These are phyloP conservation scores for Polytrichum formosum DNA, from an alignment of 225 moss, liverwort and hornwort species.

Conservation along the genomic window DNA sequence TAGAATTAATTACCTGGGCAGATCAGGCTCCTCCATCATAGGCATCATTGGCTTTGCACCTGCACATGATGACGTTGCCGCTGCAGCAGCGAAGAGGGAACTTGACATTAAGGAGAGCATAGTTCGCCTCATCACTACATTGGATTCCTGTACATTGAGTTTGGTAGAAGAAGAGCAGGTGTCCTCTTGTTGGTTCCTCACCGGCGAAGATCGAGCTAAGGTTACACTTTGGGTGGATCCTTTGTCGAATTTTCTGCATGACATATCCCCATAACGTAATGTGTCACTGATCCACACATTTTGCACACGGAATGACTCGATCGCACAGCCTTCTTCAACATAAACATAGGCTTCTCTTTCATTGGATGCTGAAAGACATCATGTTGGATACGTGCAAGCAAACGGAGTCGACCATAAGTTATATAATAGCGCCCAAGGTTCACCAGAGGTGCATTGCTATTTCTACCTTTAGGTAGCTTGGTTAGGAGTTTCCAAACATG, in stretches of 20 bases:
- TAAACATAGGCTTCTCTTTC: no score
- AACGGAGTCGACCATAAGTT: no score
- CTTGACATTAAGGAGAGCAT: constrained; percentile 41
- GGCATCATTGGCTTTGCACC: constrained; percentile 26
- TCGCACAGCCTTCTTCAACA: no score
- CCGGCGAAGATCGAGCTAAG: not conserved
- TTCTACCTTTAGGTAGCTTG: no score
- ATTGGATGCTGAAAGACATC: no score
- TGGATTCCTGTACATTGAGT: not conserved
- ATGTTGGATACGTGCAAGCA: no score
- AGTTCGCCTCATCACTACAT: constrained; percentile 19
- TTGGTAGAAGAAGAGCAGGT: not conserved
- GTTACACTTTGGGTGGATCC: not conserved
- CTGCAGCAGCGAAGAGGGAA: constrained; percentile 21
- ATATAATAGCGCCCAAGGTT: no score
- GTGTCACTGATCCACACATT: no score
- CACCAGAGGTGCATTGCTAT: no score
- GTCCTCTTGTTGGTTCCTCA: constrained; percentile 3
- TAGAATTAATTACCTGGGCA: constrained; percentile 41
- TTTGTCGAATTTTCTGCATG: not conserved
- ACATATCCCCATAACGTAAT: no score
- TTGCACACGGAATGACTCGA: no score
- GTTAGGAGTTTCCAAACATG: no score
- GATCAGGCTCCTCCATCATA: constrained; percentile 45
- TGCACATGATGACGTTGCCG: constrained; percentile 26